Evolutionary conservation across 768 basidiomycete genomes (phyloP).

Genomic region (Krasilnikovozyma curviuscula): DNA sequence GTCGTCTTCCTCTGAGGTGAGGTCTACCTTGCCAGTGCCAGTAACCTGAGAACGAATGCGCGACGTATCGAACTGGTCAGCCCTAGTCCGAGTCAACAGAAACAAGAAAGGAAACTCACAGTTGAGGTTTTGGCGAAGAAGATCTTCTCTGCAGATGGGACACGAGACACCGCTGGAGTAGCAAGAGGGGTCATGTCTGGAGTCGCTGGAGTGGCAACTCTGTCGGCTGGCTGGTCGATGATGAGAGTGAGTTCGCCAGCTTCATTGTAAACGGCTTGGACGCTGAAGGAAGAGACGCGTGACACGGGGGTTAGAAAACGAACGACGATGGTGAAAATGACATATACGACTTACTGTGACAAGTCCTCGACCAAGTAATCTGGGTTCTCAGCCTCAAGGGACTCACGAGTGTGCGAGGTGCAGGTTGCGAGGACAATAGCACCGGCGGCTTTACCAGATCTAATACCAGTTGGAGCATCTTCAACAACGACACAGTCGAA

Average conservation of each 20-base stretch:
- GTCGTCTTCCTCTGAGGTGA: no score
- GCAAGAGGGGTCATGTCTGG: conserved; percentile 25
- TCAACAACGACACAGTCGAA: conserved; percentile 65
- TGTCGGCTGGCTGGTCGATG: conserved; percentile 25
- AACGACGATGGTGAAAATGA: no score
- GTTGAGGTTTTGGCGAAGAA: conserved; percentile 18
- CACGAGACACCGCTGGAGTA: conserved; percentile 23
- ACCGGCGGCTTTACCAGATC: conserved; percentile 55
- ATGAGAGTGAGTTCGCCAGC: conserved; percentile 19
- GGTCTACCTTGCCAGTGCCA: no score
- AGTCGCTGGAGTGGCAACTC: conserved; percentile 20
- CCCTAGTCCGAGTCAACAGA: no score
- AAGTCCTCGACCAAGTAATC: conserved; percentile 27
- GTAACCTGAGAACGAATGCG: no score
- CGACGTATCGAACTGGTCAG: no score
- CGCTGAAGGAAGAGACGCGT: conserved; percentile 4
- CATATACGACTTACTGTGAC: conserved; percentile 14
- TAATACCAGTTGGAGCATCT: conserved; percentile 69
- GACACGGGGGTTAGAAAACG: neutral
- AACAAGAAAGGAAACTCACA: no score
- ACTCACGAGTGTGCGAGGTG: conserved; percentile 48
- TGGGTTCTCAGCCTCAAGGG: conserved; percentile 24
- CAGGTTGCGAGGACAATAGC: conserved; percentile 60
- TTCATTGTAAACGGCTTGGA: conserved; percentile 23
- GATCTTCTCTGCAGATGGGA: conserved; percentile 16